Base-by-base conservation (phyloP, 495 filamentous ascomycete species). In the Penicillium fimorum region DNA sequence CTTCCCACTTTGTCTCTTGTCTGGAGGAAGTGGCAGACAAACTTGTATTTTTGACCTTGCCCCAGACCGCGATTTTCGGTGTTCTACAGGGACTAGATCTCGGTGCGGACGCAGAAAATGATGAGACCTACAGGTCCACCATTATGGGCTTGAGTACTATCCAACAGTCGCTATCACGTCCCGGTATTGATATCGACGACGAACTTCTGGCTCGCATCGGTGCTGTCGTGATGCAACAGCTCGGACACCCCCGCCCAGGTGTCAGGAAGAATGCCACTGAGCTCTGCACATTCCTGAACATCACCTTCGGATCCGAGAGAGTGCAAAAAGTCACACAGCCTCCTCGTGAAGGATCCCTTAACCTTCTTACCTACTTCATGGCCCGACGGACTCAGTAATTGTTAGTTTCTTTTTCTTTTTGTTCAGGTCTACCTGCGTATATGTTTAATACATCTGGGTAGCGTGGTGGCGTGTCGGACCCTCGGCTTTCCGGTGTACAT, bases 321-420 rank as follows among this genome's bases (percentile, higher is more conserved):
- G 90, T 91, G 65, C 89, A 88, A 80, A 76, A 81, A 35, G 74
- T 82, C 27, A 69, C 91, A 46, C 84, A 78, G 55, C 78, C 77
- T 3, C 77, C 87, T 32, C 81, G 76, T 53, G 85, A 87, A 35
- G 85, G 85, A 42, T 83, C 86, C 5, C 86, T 87, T 64, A 90
- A 87, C 56, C 65, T 93, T 55, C 83, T 93, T 57, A 88, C 86
- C n/a, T 93, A 93, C 66, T 93, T 90, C 72, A 85, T 91, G 65
- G 86, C 87, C 17, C 89, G 84, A 70, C 58, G 64, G 32, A 64
- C 61, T 15, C 59, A 57, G 41, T 66, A 29, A 52, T 52, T 52
- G 25, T 27, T 27, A 3, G 43, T 22, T 11, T 27, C 18, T 24
- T 25, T 33, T 4, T 25, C 25, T 13, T 25, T 54, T 24, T n/a